A percentile compares a stretch with the other conserved stretches of the same genome.
Evolutionary conservation across 345 rosid genomes (phyloP).

Genomic region (Heritiera littoralis): DNA sequence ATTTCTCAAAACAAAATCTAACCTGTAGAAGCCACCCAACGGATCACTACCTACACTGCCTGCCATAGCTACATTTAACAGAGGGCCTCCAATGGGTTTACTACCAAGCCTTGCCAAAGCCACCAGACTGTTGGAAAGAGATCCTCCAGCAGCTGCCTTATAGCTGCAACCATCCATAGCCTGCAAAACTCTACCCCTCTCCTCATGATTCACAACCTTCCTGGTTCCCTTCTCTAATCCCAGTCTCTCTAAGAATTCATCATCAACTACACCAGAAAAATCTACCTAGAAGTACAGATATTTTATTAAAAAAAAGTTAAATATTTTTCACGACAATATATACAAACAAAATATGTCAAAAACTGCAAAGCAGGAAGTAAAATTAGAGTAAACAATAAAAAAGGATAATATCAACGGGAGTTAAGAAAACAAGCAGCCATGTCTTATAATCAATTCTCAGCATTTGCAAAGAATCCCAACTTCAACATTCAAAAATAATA

Average conservation of each 20-base stretch:
- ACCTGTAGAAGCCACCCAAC: slow-evolving; percentile 92
- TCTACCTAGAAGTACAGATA: slow-evolving; percentile 61
- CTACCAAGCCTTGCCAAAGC: slow-evolving; percentile 84
- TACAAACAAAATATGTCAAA: neutral
- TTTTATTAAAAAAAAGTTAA: neutral
- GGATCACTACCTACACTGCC: slow-evolving; percentile 92
- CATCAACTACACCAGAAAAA: slow-evolving; percentile 86
- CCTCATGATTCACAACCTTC: slow-evolving; percentile 89
- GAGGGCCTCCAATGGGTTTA: slow-evolving; percentile 55
- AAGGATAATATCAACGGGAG: neutral
- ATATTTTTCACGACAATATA: neutral
- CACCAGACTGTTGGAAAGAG: slow-evolving; percentile 88
- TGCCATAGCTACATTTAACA: slow-evolving; percentile 81
- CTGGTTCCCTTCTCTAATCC: slow-evolving; percentile 85
- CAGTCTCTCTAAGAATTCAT: slow-evolving; percentile 68
- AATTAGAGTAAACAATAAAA: neutral
- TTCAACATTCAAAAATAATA: neutral
- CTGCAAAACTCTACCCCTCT: slow-evolving; percentile 82
- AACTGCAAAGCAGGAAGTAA: neutral
- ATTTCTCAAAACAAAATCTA: slow-evolving; percentile 3
- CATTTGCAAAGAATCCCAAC: neutral
- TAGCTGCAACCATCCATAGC: slow-evolving; percentile 99
- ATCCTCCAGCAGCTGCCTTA: slow-evolving; percentile 98
- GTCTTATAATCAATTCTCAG: neutral
- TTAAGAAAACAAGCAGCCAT: neutral